Evolutionary conservation across 768 basidiomycete genomes (phyloP).

Genomic region (Mycena crocata): DNA sequence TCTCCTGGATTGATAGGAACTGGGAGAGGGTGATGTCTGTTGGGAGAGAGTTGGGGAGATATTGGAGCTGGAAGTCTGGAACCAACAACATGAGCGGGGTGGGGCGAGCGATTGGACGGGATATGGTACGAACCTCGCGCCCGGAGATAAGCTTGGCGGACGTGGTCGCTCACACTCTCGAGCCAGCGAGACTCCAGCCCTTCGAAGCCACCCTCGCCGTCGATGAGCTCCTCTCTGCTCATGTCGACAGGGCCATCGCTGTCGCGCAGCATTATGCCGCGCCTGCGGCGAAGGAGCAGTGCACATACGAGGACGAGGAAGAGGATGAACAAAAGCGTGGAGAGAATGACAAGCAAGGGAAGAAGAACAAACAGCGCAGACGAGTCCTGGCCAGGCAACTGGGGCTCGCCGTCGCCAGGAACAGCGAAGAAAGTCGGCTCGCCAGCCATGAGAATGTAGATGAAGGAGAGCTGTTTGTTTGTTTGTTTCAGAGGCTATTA

Average conservation of each 20-base stretch:
- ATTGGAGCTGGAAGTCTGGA: constrained; percentile 84
- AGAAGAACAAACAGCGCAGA: constrained; percentile 88
- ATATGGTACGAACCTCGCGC: constrained; percentile 78
- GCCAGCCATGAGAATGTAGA: constrained; percentile 4
- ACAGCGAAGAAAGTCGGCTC: background rate
- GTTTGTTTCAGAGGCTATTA: background rate
- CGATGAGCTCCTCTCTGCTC: constrained; percentile 89
- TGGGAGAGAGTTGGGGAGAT: constrained; percentile 95
- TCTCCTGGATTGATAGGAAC: constrained; percentile 99
- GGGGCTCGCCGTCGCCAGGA: constrained; percentile 36
- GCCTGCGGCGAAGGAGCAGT: constrained; percentile 81
- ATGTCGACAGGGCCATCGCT: constrained; percentile 94
- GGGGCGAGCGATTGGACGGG: constrained; percentile 11
- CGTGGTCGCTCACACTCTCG: constrained; percentile 77
- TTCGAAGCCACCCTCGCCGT: constrained; percentile 94
- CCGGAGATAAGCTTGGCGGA: constrained; percentile 78
- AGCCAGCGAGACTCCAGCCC: constrained; percentile 95
- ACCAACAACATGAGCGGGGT: constrained; percentile 22
- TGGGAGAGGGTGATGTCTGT: constrained; percentile 99
- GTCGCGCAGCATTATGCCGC: constrained; percentile 85
- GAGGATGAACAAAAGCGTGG: constrained; percentile 92
- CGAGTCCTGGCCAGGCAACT: constrained; percentile 57
- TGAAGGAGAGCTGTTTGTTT: no score
- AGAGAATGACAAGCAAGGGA: constrained; percentile 93
- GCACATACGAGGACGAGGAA: constrained; percentile 92